Base-by-base conservation (phyloP, 108 stramenopile species). In the Skeletonema menzelii region DNA sequence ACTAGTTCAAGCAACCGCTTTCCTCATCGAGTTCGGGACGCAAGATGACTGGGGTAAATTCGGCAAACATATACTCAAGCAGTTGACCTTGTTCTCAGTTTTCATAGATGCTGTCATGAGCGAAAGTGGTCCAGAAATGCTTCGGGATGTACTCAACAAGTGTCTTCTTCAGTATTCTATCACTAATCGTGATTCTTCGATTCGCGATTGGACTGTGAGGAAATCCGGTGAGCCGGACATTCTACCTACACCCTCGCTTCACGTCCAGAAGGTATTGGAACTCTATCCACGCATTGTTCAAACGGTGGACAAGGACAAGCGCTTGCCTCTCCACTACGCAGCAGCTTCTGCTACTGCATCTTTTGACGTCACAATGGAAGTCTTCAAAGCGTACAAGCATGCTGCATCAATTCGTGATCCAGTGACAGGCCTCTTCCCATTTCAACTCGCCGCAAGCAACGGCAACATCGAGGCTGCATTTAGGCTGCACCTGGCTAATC, bases 141-240 rank as follows among this genome's bases (percentile, higher is more conserved):
- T 59, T 0, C 27, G n/a, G 4, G 59, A 59, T 8, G n/a, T 59
- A 28, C 59, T 59, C 2, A 59, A 59, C 59, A 59, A 59, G 34
- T 59, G 59, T 24, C 59, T 59, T n/a, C 32, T 59, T 14, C 59
- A 59, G 14, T 32, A 34, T 20, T 59, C 59, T 6, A 47, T 47
- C 4, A 47, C 46, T 47, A 0, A 15, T 4, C 3, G 1, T 4
- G 4, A 47, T 3, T 13, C 40, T 42, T 14, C 40, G 46, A 47
- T 47, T 6, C 19, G 5, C 0, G 0, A 19, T 5, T 47, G 46
- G 46, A 47, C 46, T 19, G 19, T 19, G 46, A 19, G 0, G 17
- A 47, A 19, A n/a, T 4, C 46, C 0, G 17, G 2, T 17, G 46
- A 47, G 46, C 46, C 46, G 19, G n/a, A n/a, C 0, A 19, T 47